Evolutionary conservation across 257 asterid species (phyloP), one percentile per base, ranked within the genome.

Genomic region (Cynanchum wilfordii): DNA sequence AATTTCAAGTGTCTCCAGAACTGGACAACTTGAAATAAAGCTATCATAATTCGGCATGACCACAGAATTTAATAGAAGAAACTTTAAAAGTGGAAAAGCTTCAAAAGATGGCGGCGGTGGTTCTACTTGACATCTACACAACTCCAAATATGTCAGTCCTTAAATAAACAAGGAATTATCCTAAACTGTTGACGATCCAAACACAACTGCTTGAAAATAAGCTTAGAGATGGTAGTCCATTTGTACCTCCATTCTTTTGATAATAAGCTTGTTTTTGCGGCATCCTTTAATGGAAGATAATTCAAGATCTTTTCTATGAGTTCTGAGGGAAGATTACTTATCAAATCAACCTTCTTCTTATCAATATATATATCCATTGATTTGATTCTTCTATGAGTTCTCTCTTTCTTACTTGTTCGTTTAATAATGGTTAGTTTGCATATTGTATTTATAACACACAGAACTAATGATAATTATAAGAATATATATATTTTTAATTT

Each of bases 291-390:
- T 11, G 98, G 95, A 76, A 93, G 86, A 87, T 84, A 89, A 15
- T 87, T 72, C 65, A 93, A 89, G 72, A 93, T 89, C 73, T 79
- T 78, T 83, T 87, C 97, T 74, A 87, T 71, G 66, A 93, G 88
- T 81, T 96, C 84, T 70, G 86, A 90, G n/a, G 98, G 97, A 73
- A 93, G 88, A 77, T 91, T 94, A 67, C 94, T 91, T 30, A 91
- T 83, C 72, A 86, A 74, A 84, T 93, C 97, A 38, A 16, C 68
- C 62, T n/a, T 87, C n/a, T n/a, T n/a, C n/a, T n/a, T n/a, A n/a
- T n/a, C n/a, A n/a, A n/a, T n/a, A n/a, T n/a, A n/a, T n/a, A n/a
- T n/a, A n/a, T n/a, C n/a, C n/a, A n/a, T n/a, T n/a, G n/a, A n/a
- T n/a, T n/a, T n/a, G n/a, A n/a, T n/a, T n/a, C n/a, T n/a, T n/a